Evolutionary conservation across 1,139 yeast genomes (phyloP).

Genomic region (Trichomonascaceae sp.): DNA sequence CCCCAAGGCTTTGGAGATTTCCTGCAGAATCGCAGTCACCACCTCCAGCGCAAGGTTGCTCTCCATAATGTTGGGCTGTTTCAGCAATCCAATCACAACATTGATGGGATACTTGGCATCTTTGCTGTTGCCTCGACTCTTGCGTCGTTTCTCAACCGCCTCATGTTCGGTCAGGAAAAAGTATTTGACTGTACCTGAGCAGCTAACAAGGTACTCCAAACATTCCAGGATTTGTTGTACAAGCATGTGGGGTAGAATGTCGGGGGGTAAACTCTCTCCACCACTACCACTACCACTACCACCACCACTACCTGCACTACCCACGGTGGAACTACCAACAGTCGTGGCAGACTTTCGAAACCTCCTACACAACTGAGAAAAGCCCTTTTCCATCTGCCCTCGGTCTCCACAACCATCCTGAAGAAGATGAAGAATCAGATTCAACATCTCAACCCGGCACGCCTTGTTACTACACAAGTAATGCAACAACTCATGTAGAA

Average conservation of each 20-base stretch:
- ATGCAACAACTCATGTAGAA: slow-evolving; percentile 52
- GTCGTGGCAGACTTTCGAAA: slow-evolving; percentile 7
- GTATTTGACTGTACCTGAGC: slow-evolving; percentile 56
- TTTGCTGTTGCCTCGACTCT: slow-evolving; percentile 28
- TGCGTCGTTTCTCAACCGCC: slow-evolving; percentile 24
- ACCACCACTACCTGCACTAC: slow-evolving; percentile 2
- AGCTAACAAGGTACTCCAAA: slow-evolving; percentile 55
- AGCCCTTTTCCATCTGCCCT: slow-evolving; percentile 52
- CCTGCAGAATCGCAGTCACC: slow-evolving; percentile 60
- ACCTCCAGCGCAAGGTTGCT: slow-evolving; percentile 69
- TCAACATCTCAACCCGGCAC: slow-evolving; percentile 65
- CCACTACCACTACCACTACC: slow-evolving; percentile 1
- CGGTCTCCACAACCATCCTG: slow-evolving; percentile 62
- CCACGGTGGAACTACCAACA: not conserved
- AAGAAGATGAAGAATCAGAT: slow-evolving; percentile 51
- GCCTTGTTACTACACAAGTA: slow-evolving; percentile 66
- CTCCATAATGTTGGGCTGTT: slow-evolving; percentile 48
- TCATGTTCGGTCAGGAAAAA: slow-evolving; percentile 80
- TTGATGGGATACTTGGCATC: slow-evolving; percentile 55
- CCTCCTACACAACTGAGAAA: slow-evolving; percentile 26
- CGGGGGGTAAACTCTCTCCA: slow-evolving; percentile 16
- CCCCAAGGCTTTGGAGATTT: slow-evolving; percentile 61
- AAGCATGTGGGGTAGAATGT: slow-evolving; percentile 54
- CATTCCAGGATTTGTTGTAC: slow-evolving; percentile 73
- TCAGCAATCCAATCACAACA: slow-evolving; percentile 47